Evolutionary conservation across 257 asterid genomes (phyloP).

Genomic region (Ballota nigra): DNA sequence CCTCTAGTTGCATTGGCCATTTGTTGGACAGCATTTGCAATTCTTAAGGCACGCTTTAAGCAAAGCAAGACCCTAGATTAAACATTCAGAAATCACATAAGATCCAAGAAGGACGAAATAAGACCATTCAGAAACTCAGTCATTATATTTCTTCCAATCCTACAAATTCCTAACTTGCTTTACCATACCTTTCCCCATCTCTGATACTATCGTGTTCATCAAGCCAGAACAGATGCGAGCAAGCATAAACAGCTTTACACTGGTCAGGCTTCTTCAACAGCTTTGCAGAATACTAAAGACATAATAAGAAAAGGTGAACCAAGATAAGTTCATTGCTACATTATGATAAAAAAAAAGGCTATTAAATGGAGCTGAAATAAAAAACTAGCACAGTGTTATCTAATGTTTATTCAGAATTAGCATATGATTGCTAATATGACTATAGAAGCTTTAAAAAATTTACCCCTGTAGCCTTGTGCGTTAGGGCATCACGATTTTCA

Average conservation of each 20-base stretch:
- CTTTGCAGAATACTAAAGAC: slow-evolving; percentile 83
- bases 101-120: neutral
- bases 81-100: too few relatives aligned
- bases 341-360: neutral
- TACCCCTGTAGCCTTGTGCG: slow-evolving; percentile 99
- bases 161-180: slow-evolving; percentile 1
- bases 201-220: slow-evolving; percentile 81
- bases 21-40: slow-evolving; percentile 96
- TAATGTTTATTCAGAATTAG: slow-evolving; percentile 10
- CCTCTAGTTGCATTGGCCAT: slow-evolving; percentile 93
- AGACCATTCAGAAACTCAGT: neutral
- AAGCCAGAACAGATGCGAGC: slow-evolving; percentile 97
- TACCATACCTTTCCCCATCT: slow-evolving; percentile 92
- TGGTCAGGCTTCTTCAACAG: slow-evolving; percentile 98
- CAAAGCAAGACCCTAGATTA: slow-evolving; percentile 98
- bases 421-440: too few relatives aligned
- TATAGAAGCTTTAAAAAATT: slow-evolving; percentile 27
- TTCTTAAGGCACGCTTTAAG: slow-evolving; percentile 91
- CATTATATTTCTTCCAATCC: neutral
- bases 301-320: slow-evolving; percentile 18
- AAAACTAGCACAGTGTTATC: neutral
- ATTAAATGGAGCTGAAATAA: neutral
- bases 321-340: slow-evolving; percentile 12
- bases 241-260: slow-evolving; percentile 97
- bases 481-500: slow-evolving; percentile 94